A percentile compares a stretch with the other conserved stretches of the same genome.
phyloP scores from a whole-genome alignment of 2,329 filamentous ascomycete genomes.

The Arthrinium phaeospermum region DNA sequence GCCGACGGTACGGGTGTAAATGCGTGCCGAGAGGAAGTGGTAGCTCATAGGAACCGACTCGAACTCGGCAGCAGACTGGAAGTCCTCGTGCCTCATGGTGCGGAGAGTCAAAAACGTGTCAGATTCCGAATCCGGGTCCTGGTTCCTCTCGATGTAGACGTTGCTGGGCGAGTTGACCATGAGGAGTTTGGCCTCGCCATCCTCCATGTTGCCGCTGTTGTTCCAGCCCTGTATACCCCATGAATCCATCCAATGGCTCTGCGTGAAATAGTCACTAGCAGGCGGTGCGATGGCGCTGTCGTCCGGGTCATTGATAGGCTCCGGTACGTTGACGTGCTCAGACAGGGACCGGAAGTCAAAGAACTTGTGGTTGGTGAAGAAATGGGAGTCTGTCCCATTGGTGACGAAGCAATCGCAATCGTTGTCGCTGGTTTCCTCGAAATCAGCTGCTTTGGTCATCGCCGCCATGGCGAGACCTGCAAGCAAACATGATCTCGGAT shows the following conservation, averaged over 20 bases:
- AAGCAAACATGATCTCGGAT: slow-evolving; percentile 23
- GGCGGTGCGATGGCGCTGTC: slow-evolving; percentile 34
- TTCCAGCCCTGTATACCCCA: slow-evolving; percentile 42
- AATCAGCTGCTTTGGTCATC: slow-evolving; percentile 26
- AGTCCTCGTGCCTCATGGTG: slow-evolving; percentile 48
- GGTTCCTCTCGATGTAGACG: slow-evolving; percentile 50
- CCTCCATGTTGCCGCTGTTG: slow-evolving; percentile 32
- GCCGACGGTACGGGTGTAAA: slow-evolving; percentile 56
- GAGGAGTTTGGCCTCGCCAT: slow-evolving; percentile 35
- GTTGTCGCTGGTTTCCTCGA: slow-evolving; percentile 32
- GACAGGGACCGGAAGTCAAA: slow-evolving; percentile 54
- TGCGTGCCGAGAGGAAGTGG: slow-evolving; percentile 50
- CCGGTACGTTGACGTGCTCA: slow-evolving; percentile 41
- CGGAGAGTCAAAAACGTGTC: slow-evolving; percentile 54
- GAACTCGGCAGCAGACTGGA: slow-evolving; percentile 57
- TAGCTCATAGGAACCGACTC: slow-evolving; percentile 43
- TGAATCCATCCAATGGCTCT: slow-evolving; percentile 35
- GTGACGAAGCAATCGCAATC: slow-evolving; percentile 53
- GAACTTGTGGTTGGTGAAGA: slow-evolving; percentile 53
- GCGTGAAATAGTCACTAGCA: slow-evolving; percentile 41
- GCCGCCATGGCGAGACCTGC: slow-evolving; percentile 27
- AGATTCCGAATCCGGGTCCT: slow-evolving; percentile 35
- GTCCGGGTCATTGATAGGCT: slow-evolving; percentile 32
- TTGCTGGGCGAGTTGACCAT: slow-evolving; percentile 48
- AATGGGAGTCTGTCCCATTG: slow-evolving; percentile 46